phyloP scores from a whole-genome alignment of 768 basidiomycete genomes.

The Psilocybe subaeruginosa region DNA sequence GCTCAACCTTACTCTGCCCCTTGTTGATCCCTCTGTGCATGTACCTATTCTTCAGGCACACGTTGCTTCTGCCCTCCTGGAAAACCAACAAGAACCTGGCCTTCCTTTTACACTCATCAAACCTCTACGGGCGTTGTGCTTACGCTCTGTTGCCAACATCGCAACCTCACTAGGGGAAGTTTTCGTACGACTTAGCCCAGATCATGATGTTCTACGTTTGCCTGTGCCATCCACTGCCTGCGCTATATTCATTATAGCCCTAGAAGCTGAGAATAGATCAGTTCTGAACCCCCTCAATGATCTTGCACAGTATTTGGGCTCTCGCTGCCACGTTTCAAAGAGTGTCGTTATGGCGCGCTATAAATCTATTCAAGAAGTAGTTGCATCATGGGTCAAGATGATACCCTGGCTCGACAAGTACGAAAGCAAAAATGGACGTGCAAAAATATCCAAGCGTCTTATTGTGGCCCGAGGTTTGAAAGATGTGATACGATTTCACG shows the following conservation, averaged over 20 bases:
- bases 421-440: constrained; percentile 49
- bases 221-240: constrained; percentile 58
- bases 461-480: constrained; percentile 69
- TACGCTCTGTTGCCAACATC: constrained; percentile 46
- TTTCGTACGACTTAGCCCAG: constrained; percentile 38
- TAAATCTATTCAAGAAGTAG: constrained; percentile 61
- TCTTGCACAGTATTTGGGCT: constrained; percentile 60
- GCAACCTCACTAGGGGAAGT: constrained; percentile 48
- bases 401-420: constrained; percentile 77
- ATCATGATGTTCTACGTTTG: constrained; percentile 39
- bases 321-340: constrained; percentile 51
- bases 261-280: constrained; percentile 66
- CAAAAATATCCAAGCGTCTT: constrained; percentile 63
- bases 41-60: constrained; percentile 59
- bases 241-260: constrained; percentile 67
- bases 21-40: constrained; percentile 62
- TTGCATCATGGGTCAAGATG: constrained; percentile 61
- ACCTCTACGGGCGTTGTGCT: constrained; percentile 41
- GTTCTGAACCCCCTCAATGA: constrained; percentile 55
- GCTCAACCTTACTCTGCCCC: constrained; percentile 54
- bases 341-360: constrained; percentile 70
- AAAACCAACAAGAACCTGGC: constrained; percentile 29
- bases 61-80: constrained; percentile 42
- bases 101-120: constrained; percentile 39
- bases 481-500: constrained; percentile 71